A percentile compares a stretch with the other conserved stretches of the same genome.
These are phyloP conservation scores for Naegleria gruberi DNA, from an alignment of 208 protist genomes.

Conservation along the genomic window DNA sequence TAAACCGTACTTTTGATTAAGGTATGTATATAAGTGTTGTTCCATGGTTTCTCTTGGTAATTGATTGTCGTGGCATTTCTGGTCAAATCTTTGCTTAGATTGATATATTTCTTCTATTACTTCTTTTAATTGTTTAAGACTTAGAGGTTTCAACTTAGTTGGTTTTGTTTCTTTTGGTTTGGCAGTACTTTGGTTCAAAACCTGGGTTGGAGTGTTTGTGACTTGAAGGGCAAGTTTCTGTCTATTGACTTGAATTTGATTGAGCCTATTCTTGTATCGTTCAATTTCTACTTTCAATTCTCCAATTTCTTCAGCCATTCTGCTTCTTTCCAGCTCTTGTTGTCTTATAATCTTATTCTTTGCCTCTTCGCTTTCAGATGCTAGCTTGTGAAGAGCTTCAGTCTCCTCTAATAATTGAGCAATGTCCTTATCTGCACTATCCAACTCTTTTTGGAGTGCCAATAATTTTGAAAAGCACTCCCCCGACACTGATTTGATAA, in stretches of 20 bases:
- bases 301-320: conserved; percentile 40
- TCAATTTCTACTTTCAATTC: conserved; percentile 48
- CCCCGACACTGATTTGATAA: neutral
- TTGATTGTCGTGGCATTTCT: conserved; percentile 55
- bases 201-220: neutral
- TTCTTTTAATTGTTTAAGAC: conserved; percentile 63
- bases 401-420: neutral
- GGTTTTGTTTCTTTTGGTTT: neutral
- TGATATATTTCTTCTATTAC: conserved; percentile 72
- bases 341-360: neutral
- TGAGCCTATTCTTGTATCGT: conserved; percentile 34
- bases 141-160: conserved; percentile 44
- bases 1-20: conserved; percentile 73
- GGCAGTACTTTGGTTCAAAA: neutral
- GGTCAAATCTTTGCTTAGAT: conserved; percentile 71
- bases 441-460: neutral
- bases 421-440: neutral
- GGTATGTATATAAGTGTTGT: conserved; percentile 79
- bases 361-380: neutral
- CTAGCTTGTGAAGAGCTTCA: neutral
- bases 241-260: conserved; percentile 29
- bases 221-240: conserved; percentile 13
- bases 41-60: conserved; percentile 78
- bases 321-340: conserved; percentile 29
- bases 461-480: neutral